Evolutionary conservation across 2,329 filamentous ascomycete species (phyloP).

Genomic region (Dactylellina parvicollis): DNA sequence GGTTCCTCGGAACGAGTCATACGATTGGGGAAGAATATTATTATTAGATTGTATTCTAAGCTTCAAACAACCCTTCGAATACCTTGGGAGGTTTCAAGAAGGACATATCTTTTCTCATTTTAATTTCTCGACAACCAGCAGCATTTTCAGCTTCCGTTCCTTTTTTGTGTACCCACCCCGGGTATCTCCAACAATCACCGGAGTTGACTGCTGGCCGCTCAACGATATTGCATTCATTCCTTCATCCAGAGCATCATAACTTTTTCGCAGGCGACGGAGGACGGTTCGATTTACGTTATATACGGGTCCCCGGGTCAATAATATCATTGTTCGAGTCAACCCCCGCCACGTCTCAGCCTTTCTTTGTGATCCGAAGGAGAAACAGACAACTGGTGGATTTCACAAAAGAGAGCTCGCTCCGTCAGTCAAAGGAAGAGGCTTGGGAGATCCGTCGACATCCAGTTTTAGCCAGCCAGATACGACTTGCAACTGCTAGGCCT

Average conservation of each 20-base stretch:
- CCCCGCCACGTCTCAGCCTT: constrained; percentile 28
- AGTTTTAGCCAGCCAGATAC: constrained; percentile 30
- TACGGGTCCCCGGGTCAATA: no score
- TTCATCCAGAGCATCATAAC: no score
- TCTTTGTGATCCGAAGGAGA: constrained; percentile 5
- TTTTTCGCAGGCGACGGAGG: constrained; percentile 33
- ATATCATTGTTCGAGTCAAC: not conserved
- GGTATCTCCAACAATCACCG: not conserved
- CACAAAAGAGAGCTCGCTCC: constrained; percentile 26
- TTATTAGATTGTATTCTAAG: not conserved
- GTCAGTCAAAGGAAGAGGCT: constrained; percentile 46
- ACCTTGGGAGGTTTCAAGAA: not conserved
- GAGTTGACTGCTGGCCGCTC: constrained; percentile 45
- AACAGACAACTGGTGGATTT: constrained; percentile 17
- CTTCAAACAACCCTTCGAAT: constrained; percentile 9
- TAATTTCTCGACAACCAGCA: not conserved
- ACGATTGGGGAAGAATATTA: not conserved
- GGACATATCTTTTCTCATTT: not conserved
- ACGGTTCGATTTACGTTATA: no score
- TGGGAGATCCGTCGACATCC: constrained; percentile 34
- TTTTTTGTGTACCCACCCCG: not conserved
- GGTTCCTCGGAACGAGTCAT: constrained; percentile 11
- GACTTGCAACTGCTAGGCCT: constrained; percentile 20
- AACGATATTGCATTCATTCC: constrained; percentile 29
- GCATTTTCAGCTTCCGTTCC: not conserved